These are phyloP conservation scores for Diaporthe amygdali DNA, from an alignment of 2,329 filamentous ascomycete species.

Conservation along the genomic window DNA sequence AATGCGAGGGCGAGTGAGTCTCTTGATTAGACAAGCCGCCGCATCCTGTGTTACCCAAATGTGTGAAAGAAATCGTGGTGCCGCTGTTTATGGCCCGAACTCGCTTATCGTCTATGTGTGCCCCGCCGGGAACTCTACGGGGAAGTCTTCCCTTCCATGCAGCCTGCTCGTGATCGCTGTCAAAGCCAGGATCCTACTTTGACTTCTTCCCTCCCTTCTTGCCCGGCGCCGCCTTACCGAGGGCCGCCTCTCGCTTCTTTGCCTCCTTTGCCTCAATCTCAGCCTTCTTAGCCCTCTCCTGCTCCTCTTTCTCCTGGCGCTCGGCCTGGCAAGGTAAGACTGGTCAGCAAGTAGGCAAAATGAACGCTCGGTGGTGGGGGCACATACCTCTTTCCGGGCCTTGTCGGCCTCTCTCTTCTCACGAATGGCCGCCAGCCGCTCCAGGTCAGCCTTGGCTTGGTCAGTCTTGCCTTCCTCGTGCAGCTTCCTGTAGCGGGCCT, in stretches of 20 bases:
- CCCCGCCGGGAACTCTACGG: not conserved
- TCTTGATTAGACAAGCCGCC: not conserved
- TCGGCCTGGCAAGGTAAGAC: slow-evolving; percentile 51
- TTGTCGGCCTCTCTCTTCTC: slow-evolving; percentile 87
- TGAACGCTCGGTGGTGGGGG: not conserved
- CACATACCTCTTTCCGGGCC: slow-evolving; percentile 78
- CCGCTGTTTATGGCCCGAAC: not conserved
- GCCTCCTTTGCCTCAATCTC: slow-evolving; percentile 62
- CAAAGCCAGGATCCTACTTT: not conserved
- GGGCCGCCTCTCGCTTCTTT: slow-evolving; percentile 59
- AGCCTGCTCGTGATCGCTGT: not conserved
- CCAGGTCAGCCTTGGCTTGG: slow-evolving; percentile 88
- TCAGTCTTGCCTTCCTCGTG: slow-evolving; percentile 97
- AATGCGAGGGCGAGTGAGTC: not conserved
- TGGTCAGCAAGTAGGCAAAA: slow-evolving; percentile 25
- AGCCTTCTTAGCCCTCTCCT: slow-evolving; percentile 51
- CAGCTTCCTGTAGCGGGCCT: slow-evolving; percentile 88
- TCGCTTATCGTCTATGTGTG: not conserved
- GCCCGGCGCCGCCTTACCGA: slow-evolving; percentile 40
- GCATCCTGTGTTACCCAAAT: not conserved
- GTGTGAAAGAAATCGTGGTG: not conserved
- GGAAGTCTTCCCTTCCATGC: not conserved
- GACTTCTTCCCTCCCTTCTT: slow-evolving; percentile 53
- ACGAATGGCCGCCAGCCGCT: slow-evolving; percentile 78
- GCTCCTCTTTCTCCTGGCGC: slow-evolving; percentile 60